Conservation (phyloP, 139 green algal species). For the Desmodesmus armatus region DNA sequence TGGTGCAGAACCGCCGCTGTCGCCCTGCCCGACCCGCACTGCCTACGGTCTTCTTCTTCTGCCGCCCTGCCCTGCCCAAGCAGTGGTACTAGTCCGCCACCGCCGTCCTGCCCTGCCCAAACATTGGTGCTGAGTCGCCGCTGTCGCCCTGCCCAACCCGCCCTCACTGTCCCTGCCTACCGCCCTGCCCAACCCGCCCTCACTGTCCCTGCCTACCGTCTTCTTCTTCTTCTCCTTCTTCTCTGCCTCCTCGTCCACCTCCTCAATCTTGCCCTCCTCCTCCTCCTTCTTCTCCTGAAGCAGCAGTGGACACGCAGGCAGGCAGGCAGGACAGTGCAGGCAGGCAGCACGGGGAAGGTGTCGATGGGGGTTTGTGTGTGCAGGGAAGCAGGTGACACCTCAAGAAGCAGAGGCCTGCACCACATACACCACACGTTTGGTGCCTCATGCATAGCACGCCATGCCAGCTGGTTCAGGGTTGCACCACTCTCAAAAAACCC, state of each 20-base stretch:
- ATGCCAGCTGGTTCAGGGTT: no score
- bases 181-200: not conserved
- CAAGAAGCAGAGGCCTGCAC: not conserved
- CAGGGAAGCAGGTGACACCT: not conserved
- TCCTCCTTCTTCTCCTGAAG: slow-evolving; percentile 62
- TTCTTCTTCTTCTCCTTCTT: slow-evolving; percentile 89
- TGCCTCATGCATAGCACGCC: no score
- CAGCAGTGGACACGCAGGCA: not conserved
- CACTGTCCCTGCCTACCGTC: slow-evolving; percentile 18
- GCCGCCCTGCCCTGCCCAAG: no score
- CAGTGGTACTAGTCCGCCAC: no score
- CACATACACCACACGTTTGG: not conserved
- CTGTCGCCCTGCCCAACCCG: not conserved
- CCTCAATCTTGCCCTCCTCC: slow-evolving; percentile 89
- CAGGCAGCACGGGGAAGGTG: not conserved
- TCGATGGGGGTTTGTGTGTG: not conserved
- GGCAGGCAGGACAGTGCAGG: no score
- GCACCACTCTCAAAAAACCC: no score
- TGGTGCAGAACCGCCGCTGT: no score
- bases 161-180: not conserved
- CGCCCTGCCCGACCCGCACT: no score
- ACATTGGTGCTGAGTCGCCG: not conserved
- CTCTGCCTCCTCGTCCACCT: slow-evolving; percentile 85
- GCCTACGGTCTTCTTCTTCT: not conserved
- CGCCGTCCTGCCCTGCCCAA: no score